phyloP scores from a whole-genome alignment of 257 asterid genomes.

The Buddleja alternifolia region DNA sequence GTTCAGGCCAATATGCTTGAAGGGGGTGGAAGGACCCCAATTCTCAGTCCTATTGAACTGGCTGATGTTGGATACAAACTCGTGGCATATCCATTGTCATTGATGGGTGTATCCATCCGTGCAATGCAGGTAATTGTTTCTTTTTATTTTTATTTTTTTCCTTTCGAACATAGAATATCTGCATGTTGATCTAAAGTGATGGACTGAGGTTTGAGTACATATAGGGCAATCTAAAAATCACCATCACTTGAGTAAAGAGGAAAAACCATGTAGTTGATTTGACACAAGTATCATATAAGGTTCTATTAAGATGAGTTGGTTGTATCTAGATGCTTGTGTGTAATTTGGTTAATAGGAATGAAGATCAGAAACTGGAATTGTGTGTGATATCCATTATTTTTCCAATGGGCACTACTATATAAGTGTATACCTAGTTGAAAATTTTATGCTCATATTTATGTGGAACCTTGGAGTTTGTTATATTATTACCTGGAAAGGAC shows the following conservation, averaged over 20 bases:
- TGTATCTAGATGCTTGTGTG: not conserved
- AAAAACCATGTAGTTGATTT: slow-evolving; percentile 16
- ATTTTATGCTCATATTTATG: too few species aligned
- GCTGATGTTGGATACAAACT: slow-evolving; percentile 88
- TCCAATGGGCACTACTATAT: too few species aligned
- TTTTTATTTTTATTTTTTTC: slow-evolving; percentile 16
- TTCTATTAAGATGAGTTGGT: not conserved
- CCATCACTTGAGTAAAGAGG: slow-evolving; percentile 8
- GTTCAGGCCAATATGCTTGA: slow-evolving; percentile 94
- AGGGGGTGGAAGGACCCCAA: slow-evolving; percentile 97
- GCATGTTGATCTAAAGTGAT: slow-evolving; percentile 7
- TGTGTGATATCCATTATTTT: not conserved
- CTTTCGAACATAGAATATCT: not conserved
- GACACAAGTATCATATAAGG: not conserved
- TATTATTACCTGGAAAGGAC: too few species aligned
- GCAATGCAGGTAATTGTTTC: slow-evolving; percentile 92
- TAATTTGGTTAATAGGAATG: slow-evolving; percentile 9
- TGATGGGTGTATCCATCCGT: slow-evolving; percentile 83
- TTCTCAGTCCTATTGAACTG: slow-evolving; percentile 78
- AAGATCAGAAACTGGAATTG: not conserved
- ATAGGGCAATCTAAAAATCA: slow-evolving; percentile 6
- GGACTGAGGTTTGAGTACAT: not conserved
- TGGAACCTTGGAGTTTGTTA: too few species aligned
- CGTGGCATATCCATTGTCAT: slow-evolving; percentile 90
- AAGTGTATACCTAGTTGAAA: too few species aligned